Base-by-base conservation (phyloP, 371 early-diverging fungal species). In the Mucor irregularis region DNA sequence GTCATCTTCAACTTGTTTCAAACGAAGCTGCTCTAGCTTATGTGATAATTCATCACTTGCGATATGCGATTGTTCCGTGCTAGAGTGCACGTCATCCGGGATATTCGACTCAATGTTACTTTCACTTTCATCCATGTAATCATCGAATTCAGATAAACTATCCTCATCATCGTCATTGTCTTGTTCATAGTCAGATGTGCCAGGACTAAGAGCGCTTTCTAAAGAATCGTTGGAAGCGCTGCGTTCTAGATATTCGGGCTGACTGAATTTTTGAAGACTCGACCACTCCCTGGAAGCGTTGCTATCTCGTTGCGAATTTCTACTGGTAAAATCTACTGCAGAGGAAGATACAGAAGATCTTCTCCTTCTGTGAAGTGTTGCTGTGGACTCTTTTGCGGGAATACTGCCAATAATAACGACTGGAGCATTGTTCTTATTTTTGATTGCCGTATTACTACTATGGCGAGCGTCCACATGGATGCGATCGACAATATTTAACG, bases 171-270 rank as follows among this genome's bases (percentile, higher is more conserved):
- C 63, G 9, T 57, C 43, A 10, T 55, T 51, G 17, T 61, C 56
- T 3, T 63, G 54, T 22, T 62, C 57, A 6, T 50, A 49, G 14
- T 50, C 53, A 0, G 39, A 39, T n/a, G 78, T 69, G 19, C 78
- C 78, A 16, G 74, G 67, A 29, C 61, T 69, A 16, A 77, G 35
- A 1, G 44, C 50, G 24, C 74, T 74, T 45, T 74, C 74, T 28
- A 77, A 40, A 6, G 78, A 74, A 25, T 72, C 62, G 42, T 74
- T 70, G 8, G 78, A 62, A 0, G 49, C 30, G 6, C 62, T 45
- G 37, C 68, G 34, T 11, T 26, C 19, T 17, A 35, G 22, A 7
- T 44, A 24, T 16, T 28, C 50, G 5, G 9, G 24, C 2, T 55
- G 46, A 17, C 38, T 37, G 9, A 55, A 21, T 1, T 46, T 55